These are phyloP conservation scores for Irpex sp. DNA, from an alignment of 1,284 basidiomycete species.

Conservation along the genomic window DNA sequence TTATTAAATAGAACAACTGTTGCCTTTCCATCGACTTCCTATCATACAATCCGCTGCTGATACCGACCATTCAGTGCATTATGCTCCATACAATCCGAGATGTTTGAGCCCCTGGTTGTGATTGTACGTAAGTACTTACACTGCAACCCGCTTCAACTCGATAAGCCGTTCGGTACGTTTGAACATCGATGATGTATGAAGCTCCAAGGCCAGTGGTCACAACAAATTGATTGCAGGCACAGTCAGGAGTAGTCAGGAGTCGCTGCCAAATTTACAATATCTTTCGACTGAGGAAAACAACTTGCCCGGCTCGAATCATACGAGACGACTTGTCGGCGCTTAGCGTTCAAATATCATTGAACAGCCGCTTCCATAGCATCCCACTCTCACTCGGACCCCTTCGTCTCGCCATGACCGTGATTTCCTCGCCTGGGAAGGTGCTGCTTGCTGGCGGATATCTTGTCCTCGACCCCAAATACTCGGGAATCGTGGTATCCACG, in stretches of 20 bases:
- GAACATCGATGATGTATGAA: too few relatives aligned
- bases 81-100: too few relatives aligned
- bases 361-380: background rate
- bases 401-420: slow-evolving; percentile 40
- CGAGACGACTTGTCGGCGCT: background rate
- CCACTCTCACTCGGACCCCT: background rate
- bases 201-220: too few relatives aligned
- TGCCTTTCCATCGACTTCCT: too few relatives aligned
- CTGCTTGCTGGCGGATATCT: slow-evolving; percentile 94
- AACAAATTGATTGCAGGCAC: too few relatives aligned
- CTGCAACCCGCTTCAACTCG: too few relatives aligned
- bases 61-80: too few relatives aligned
- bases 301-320: background rate
- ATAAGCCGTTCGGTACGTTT: too few relatives aligned
- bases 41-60: too few relatives aligned
- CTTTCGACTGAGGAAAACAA: background rate
- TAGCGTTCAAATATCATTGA: background rate
- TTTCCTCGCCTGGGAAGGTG: slow-evolving; percentile 95
- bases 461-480: slow-evolving; percentile 81
- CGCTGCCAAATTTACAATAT: background rate
- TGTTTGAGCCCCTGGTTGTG: background rate
- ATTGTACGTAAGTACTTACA: background rate
- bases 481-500: slow-evolving; percentile 86
- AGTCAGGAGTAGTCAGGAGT: too few relatives aligned
- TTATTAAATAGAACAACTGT: too few relatives aligned